Percentiles rank a stretch among this genome's conserved stretches.
These are phyloP conservation scores for Simmondsia chinensis DNA, from an alignment of 148 eudicot genomes.

Conservation along the genomic window DNA sequence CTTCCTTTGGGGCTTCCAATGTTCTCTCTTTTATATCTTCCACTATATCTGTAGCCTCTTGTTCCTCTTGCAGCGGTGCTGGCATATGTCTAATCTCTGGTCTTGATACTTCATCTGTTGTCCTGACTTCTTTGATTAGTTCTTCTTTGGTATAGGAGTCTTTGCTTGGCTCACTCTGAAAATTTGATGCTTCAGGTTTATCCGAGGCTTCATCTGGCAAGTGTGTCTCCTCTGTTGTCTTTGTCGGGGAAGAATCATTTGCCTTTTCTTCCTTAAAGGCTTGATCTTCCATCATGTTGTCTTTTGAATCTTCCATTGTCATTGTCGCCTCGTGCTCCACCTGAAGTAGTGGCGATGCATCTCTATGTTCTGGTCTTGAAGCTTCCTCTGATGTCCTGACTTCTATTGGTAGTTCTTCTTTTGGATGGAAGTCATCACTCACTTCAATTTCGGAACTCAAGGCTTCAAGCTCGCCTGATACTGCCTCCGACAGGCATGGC, in stretches of 20 bases:
- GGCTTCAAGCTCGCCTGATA: neutral
- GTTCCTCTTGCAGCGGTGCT: too few species aligned
- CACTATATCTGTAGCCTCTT: too few species aligned
- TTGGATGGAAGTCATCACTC: neutral
- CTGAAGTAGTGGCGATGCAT: neutral
- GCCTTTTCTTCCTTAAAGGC: neutral
- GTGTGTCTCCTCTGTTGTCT: neutral
- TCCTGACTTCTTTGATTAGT: neutral
- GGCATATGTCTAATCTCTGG: too few species aligned
- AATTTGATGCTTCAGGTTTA: neutral
- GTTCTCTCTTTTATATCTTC: too few species aligned
- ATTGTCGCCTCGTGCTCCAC: neutral
- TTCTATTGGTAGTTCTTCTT: slow-evolving; percentile 1
- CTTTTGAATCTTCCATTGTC: neutral
- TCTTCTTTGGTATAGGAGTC: neutral
- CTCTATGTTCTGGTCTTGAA: slow-evolving; percentile 1
- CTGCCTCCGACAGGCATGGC: neutral
- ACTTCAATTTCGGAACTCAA: neutral
- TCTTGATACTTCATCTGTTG: too few species aligned
- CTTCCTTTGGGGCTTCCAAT: too few species aligned
- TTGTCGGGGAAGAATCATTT: neutral
- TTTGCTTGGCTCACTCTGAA: neutral
- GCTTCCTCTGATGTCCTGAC: slow-evolving; percentile 2
- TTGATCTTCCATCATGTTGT: neutral
- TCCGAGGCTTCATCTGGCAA: neutral